A percentile compares a stretch with the other conserved stretches of the same genome.
phyloP scores from a whole-genome alignment of 2,329 filamentous ascomycete species.

The Sclerotinia sclerotiorum region DNA sequence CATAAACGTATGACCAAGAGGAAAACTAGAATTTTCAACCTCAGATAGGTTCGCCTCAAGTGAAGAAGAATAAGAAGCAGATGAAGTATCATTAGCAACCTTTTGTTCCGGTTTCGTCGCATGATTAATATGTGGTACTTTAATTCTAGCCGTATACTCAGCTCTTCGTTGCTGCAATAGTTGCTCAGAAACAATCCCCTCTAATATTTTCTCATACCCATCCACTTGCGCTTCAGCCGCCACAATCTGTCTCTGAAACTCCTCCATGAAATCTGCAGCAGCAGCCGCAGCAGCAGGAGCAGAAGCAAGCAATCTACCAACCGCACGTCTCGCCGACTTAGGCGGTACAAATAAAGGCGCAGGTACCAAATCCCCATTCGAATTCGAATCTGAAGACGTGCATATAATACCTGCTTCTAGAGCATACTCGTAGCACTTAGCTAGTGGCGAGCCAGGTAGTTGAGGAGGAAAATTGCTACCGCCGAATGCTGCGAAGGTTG shows the following conservation, averaged over 20 bases:
- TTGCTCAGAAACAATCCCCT: too few species aligned
- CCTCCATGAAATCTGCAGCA: too few species aligned
- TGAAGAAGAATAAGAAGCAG: not conserved
- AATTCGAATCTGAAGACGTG: not conserved
- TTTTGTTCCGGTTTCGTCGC: not conserved
- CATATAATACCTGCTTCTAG: not conserved
- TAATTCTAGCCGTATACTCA: not conserved
- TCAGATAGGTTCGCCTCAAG: not conserved
- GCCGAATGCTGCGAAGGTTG: constrained; percentile 10
- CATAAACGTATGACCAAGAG: constrained; percentile 14
- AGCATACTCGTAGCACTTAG: not conserved
- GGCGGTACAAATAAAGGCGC: not conserved
- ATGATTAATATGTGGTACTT: not conserved
- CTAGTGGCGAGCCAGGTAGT: constrained; percentile 1
- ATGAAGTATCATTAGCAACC: not conserved
- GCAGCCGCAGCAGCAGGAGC: not conserved
- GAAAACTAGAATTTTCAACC: not conserved
- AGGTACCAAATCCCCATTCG: not conserved
- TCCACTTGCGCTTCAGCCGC: too few species aligned
- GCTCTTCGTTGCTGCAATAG: too few species aligned
- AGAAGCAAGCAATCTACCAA: not conserved
- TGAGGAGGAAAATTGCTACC: constrained; percentile 2
- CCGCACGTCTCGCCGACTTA: not conserved
- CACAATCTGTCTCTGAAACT: too few species aligned
- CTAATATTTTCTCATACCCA: too few species aligned